Evolutionary conservation across 2,329 filamentous ascomycete species (phyloP).

Genomic region (Botrytis galanthina): DNA sequence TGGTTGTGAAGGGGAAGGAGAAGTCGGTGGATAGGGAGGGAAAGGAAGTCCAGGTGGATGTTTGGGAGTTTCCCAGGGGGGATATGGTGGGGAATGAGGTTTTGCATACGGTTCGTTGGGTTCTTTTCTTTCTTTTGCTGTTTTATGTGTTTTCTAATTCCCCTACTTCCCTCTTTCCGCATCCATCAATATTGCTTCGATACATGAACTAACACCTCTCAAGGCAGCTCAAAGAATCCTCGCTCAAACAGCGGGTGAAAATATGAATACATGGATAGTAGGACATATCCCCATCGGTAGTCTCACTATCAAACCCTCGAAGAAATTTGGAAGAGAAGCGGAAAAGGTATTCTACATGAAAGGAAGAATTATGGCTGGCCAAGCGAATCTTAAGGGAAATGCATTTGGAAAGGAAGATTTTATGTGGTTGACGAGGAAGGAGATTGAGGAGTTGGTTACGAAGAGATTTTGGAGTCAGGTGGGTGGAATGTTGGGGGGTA

Average conservation of each 20-base stretch:
- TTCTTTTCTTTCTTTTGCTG: neutral
- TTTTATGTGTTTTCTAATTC: neutral
- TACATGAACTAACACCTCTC: neutral
- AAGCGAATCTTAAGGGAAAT: conserved; percentile 75
- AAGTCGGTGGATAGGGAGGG: neutral
- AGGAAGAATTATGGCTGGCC: conserved; percentile 94
- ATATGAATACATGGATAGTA: conserved; percentile 99
- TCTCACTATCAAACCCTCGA: conserved; percentile 57
- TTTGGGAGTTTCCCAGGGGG: conserved; percentile 80
- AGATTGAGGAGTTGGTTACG: conserved; percentile 68
- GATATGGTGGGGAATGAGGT: conserved; percentile 68
- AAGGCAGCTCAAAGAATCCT: conserved; percentile 82
- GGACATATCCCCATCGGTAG: conserved; percentile 87
- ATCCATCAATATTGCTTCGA: neutral
- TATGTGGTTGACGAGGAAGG: conserved; percentile 88
- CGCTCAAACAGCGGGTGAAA: conserved; percentile 72
- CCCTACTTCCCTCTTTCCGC: neutral
- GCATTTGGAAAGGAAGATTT: conserved; percentile 74
- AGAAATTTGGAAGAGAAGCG: conserved; percentile 49
- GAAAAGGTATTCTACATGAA: conserved; percentile 96
- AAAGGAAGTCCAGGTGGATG: conserved; percentile 51
- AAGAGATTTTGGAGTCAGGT: conserved; percentile 70
- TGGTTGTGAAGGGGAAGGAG: conserved; percentile 68
- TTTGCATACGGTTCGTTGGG: conserved; percentile 71
- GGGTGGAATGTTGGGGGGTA: conserved; percentile 78